Percentiles rank a stretch among this genome's conserved stretches.
Conservation (phyloP, 2,329 filamentous ascomycete genomes). For the Exophiala sp. region DNA sequence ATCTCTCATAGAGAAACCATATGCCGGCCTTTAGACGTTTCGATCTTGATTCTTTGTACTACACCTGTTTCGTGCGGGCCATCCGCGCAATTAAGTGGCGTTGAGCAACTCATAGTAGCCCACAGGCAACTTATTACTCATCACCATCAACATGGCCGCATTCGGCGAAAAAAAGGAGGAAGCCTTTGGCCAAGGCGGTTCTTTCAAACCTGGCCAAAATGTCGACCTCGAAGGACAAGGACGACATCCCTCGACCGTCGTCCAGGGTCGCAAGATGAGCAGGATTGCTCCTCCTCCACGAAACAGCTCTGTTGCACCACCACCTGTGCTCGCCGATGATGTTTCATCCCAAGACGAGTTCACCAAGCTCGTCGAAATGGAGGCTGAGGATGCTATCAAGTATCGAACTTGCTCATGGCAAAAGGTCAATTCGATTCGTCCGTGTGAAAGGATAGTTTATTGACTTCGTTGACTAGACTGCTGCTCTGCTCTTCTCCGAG, state of each 20-base stretch:
- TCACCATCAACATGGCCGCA: conserved; percentile 18
- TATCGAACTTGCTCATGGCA: conserved; percentile 93
- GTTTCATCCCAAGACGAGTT: conserved; percentile 43
- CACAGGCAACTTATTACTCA: background rate
- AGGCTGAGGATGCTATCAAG: conserved; percentile 76
- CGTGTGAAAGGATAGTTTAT: background rate
- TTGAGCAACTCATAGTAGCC: conserved; percentile 16
- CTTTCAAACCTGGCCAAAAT: conserved; percentile 11
- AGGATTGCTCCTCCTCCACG: conserved; percentile 27
- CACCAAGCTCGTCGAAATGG: conserved; percentile 64
- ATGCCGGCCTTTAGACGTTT: conserved; percentile 20
- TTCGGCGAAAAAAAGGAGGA: conserved; percentile 19
- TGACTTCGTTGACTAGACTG: conserved; percentile 55
- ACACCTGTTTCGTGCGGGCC: conserved; percentile 28
- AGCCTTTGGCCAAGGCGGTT: conserved; percentile 9
- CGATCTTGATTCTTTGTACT: conserved; percentile 25
- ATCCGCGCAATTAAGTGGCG: conserved; percentile 30
- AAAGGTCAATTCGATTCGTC: conserved; percentile 54
- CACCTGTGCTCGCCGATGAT: conserved; percentile 24
- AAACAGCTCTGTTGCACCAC: conserved; percentile 17
- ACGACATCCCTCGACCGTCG: conserved; percentile 19
- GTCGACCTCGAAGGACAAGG: conserved; percentile 19
- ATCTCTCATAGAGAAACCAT: conserved; percentile 10
- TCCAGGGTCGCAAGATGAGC: conserved; percentile 26
- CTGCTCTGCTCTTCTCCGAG: conserved; percentile 85